Evolutionary conservation across 2,329 filamentous ascomycete genomes (phyloP), one percentile per base, ranked within the genome.

Genomic region (Verticillium alfalfae): DNA sequence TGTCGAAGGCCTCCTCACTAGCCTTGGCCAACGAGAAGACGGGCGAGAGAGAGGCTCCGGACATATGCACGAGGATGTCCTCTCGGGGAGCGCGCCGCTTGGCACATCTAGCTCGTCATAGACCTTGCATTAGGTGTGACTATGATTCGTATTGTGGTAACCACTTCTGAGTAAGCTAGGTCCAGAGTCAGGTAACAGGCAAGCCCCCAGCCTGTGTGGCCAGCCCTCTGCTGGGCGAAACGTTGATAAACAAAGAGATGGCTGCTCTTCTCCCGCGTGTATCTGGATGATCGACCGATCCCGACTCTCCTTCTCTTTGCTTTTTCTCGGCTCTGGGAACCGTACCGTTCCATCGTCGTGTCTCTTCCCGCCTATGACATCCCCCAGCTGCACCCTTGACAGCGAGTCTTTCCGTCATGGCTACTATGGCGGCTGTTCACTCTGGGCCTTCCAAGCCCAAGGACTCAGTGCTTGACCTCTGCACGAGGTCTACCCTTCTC

Each of bases 401-500:
- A 5, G 26, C 26, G 26, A 31, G 5, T 5, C 18, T 26, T 6
- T 15, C 45, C 45, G 39, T 9, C 13, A 52, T 52, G 45, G 45
- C 45, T 18, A 52, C 45, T 18, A 22, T 52, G 8, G 22, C 18
- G 45, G 45, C 45, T 26, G 45, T 26, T 22, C 45, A 52, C n/a
- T 52, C 45, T 26, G 9, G 45, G 45, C 8, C 18, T 31, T 52
- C 38, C n/a, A 71, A 69, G 66, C 59, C 63, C 56, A 72, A 71
- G 63, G 68, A 70, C 45, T 62, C 66, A 8, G 61, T 77, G 26
- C 69, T 83, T 12, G 80, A 81, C 63, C 76, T 87, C 54, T 88
- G 86, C 72, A 80, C 78, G 65, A 81, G 81, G 68, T 83, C 85
- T 7, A 88, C 86, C 2, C 74, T 80, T 58, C 78, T 86, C 34